Evolutionary conservation across 2,329 filamentous ascomycete genomes (phyloP), one percentile per base, ranked within the genome.

Genomic region (Pseudodiploospora longispora): DNA sequence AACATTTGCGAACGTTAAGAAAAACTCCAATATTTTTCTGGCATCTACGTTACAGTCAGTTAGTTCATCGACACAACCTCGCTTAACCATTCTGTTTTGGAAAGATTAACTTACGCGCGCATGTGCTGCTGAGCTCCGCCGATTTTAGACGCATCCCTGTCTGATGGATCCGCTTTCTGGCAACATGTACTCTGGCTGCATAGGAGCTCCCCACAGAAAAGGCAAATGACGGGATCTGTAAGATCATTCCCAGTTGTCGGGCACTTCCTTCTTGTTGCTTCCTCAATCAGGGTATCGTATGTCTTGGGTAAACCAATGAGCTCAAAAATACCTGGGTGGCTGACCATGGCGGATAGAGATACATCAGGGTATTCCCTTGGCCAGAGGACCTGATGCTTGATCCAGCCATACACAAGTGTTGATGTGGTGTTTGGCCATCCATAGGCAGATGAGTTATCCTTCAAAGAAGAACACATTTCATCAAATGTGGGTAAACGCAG

Each of bases 151-250:
- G 62, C 40, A 19, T 43, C 69, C 45, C 62, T 58, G 10, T 59
- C 61, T 35, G 55, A 63, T 52, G 69, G 66, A 46, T 77, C 78
- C 47, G 80, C 72, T 55, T 81, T 82, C 58, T 87, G 80, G 62
- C 93, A 98, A 68, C 93, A 98, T 38, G 90, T 84, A 38, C 85
- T 88, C 69, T 98, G 93, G 7, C 85, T 88, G 66, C 93, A 98
- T 65, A 96, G 91, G 35, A 98, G 87, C n/a, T 90, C 89, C 31
- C 93, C 91, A 59, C 93, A 98, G 68, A 96, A 88, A 34, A 98
- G 75, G 59, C 93, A 98, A 33, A 98, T 79, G 51, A 85, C 87
- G 0, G 93, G 89, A 62, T 98, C 94, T 2, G 83, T 84, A 41
- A 98, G 70, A 54, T 96, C 91, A 61, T 93, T 94, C 52, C 89